A percentile compares a stretch with the other conserved stretches of the same genome.
Evolutionary conservation across 202 grass and related monocot genomes (phyloP).

Genomic region (Panicum hallii): DNA sequence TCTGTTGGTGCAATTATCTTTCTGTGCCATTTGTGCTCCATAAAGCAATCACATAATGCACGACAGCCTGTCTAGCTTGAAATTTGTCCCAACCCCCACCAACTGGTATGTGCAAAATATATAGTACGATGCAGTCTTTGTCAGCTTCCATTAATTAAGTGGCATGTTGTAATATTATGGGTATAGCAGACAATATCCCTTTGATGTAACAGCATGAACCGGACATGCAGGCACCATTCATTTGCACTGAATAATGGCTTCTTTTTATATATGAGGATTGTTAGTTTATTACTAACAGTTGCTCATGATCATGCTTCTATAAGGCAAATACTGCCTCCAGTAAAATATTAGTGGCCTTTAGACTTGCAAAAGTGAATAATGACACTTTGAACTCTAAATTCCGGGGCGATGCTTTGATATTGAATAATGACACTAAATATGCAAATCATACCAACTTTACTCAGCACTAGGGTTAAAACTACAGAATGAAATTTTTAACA

Average conservation of each 20-base stretch:
- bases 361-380: neutral
- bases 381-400: neutral
- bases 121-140: conserved; percentile 41
- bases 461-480: conserved; percentile 8
- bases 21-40: conserved; percentile 29
- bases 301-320: conserved; percentile 13
- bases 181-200: conserved; percentile 38
- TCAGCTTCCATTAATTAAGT: conserved; percentile 46
- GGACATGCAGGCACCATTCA: conserved; percentile 33
- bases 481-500: neutral
- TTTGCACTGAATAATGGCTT: neutral
- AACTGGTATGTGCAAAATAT: conserved; percentile 31
- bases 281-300: neutral
- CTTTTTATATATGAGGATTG: conserved; percentile 6
- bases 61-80: conserved; percentile 40
- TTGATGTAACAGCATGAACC: conserved; percentile 43
- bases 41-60: conserved; percentile 44
- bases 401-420: neutral
- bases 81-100: conserved; percentile 37
- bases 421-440: neutral
- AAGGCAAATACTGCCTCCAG: conserved; percentile 32
- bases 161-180: conserved; percentile 34
- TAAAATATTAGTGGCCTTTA: neutral
- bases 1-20: conserved; percentile 42
- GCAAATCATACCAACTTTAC: neutral